Evolutionary conservation across 345 rosid genomes (phyloP).

Genomic region (Pistacia atlantica): DNA sequence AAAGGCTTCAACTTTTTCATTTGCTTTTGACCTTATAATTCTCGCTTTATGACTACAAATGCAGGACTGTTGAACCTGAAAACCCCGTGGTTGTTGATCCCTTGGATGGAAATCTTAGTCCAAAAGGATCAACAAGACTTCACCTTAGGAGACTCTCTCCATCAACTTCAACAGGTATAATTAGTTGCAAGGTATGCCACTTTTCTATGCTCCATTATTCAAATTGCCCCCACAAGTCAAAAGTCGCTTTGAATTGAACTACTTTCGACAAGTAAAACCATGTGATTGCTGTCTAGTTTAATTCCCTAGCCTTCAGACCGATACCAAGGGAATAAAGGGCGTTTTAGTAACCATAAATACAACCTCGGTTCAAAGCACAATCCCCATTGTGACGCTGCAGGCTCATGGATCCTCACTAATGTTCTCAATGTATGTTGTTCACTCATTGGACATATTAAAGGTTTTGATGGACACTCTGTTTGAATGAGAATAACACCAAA

Average conservation of each 20-base stretch:
- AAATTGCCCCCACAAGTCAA: neutral
- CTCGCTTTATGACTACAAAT: neutral
- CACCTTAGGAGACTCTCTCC: constrained; percentile 60
- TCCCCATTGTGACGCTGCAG: no score
- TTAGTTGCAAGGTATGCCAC: constrained; percentile 76
- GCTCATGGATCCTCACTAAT: neutral
- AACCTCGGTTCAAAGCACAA: no score
- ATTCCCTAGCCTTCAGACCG: neutral
- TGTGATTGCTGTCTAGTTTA: neutral
- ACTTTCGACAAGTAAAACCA: constrained; percentile 5
- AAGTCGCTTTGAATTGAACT: neutral
- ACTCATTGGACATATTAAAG: neutral
- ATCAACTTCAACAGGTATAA: constrained; percentile 57
- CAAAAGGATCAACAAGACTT: constrained; percentile 66
- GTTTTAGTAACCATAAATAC: neutral
- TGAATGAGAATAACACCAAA: neutral
- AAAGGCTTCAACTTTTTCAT: neutral
- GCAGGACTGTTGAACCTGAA: constrained; percentile 87
- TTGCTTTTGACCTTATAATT: neutral
- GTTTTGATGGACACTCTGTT: neutral
- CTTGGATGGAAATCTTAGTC: constrained; percentile 66
- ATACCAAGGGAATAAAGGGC: neutral
- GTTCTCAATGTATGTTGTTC: neutral
- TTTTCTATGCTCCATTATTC: neutral
- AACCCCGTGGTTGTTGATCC: constrained; percentile 61